Conservation (phyloP, 495 filamentous ascomycete genomes). For the Chaetomium fimeti region DNA sequence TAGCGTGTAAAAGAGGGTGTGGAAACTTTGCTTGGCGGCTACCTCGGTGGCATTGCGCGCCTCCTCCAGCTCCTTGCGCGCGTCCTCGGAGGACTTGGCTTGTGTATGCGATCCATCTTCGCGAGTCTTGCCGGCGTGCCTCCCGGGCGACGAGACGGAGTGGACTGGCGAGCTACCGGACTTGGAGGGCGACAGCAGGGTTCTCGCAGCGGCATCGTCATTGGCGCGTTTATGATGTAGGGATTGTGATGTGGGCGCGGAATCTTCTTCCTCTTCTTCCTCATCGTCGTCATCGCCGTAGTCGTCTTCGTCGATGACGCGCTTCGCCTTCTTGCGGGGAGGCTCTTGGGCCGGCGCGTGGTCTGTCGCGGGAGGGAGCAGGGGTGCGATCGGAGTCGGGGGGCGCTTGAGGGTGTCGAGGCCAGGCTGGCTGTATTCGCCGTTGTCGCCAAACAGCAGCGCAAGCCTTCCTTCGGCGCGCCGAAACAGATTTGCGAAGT, state of each 20-base stretch:
- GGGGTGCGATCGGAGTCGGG: constrained; percentile 31
- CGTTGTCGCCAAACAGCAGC: constrained; percentile 76
- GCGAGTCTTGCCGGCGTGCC: constrained; percentile 48
- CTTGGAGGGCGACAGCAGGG: constrained; percentile 55
- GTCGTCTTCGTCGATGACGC: constrained; percentile 69
- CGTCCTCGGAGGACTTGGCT: constrained; percentile 71
- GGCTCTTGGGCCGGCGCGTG: constrained; percentile 49
- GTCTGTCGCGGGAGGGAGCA: constrained; percentile 48
- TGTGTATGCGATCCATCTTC: constrained; percentile 48
- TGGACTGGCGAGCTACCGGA: constrained; percentile 58
- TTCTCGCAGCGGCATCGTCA: constrained; percentile 42
- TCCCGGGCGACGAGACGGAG: constrained; percentile 52
- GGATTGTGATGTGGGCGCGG: constrained; percentile 50
- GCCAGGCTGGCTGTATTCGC: constrained; percentile 51
- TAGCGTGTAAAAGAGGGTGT: constrained; percentile 88
- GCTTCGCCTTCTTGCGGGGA: constrained; percentile 50
- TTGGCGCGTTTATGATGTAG: constrained; percentile 60
- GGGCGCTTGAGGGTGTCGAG: constrained; percentile 44
- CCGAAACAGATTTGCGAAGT: constrained; percentile 47
- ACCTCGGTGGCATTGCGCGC: constrained; percentile 92
- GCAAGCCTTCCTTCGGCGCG: constrained; percentile 46
- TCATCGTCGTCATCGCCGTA: constrained; percentile 87
- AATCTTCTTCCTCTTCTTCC: constrained; percentile 53
- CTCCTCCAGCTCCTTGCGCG: constrained; percentile 89
- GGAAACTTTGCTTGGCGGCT: constrained; percentile 81